Percentiles rank a stretch among this genome's conserved stretches.
Conservation (phyloP, 78 protist species). For the Dictyostelium firmibasis region DNA sequence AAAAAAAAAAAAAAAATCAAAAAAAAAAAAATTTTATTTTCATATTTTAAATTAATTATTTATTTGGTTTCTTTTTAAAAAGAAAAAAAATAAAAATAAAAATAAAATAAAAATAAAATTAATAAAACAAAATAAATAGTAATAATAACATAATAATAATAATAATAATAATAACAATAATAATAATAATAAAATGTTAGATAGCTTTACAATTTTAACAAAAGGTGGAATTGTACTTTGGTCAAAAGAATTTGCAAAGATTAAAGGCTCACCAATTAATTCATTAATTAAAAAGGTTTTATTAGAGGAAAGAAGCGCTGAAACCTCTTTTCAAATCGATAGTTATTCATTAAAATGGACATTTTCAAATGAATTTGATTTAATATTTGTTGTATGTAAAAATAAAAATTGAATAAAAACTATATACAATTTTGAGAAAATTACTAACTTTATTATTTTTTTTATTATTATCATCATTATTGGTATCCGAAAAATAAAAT, state of each 20-base stretch:
- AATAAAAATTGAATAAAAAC: too few relatives aligned
- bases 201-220: constrained; percentile 79
- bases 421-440: too few relatives aligned
- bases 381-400: constrained; percentile 81
- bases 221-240: constrained; percentile 82
- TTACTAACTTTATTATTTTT: not conserved
- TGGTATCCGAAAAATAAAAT: too few relatives aligned
- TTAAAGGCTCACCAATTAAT: constrained; percentile 75
- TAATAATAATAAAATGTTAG: constrained; percentile 81
- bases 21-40: not conserved
- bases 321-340: constrained; percentile 38
- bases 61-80: not conserved
- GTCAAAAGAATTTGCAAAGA: constrained; percentile 52
- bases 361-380: constrained; percentile 77
- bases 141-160: too few relatives aligned
- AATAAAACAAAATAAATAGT: too few relatives aligned
- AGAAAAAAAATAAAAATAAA: not conserved
- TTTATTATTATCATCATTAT: not conserved
- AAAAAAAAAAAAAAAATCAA: not conserved
- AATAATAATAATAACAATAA: too few relatives aligned
- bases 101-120: not conserved
- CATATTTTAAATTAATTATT: not conserved
- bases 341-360: constrained; percentile 85
- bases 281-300: constrained; percentile 64
- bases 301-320: constrained; percentile 72